Base-by-base conservation (phyloP, 495 filamentous ascomycete genomes). In the Annulohypoxylon stygium region DNA sequence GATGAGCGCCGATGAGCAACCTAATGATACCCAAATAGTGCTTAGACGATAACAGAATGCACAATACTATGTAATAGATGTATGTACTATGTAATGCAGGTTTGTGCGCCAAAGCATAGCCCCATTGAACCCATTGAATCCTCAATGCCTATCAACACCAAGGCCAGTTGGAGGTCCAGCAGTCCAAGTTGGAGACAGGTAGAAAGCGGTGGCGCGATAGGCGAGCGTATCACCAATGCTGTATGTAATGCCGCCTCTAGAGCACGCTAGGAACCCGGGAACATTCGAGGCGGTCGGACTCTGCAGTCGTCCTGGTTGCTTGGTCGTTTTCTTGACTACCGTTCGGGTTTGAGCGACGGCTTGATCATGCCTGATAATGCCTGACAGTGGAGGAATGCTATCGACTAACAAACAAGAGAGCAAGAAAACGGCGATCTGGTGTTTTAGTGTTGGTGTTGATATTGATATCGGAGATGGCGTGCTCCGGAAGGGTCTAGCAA, bases 1-100 rank as follows among this genome's bases (percentile, higher is more conserved):
- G 66, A 74, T 76, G 74, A 71, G 70, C 73, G 50, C 61, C 70
- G 66, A 74, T 76, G 74, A 71, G 73, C 73, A 36, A 57, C 16
- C 36, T 66, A 30, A 76, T 69, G 70, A 41, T 61, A 70, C 73
- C 54, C 53, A 60, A 71, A 58, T 37, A 53, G 12, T 36, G 30
- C 61, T 18, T 36, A 30, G 65, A 20, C 26, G 26, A 37, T 62
- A 41, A 50, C 41, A 39, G 14, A 65, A 59, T 71, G 58, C 54
- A 60, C 50, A 57, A 51, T 26, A 58, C 39, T 30, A 33, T 50
- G 20, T 16, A 50, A 30, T 30, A 30, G 30, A 30, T 6, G 30
- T 30, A 30, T 30, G 30, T 26, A 58, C 39, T 30, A 33, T 47
- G 41, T 45, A 65, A 59, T 70, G 53, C 53, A 64, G 54, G 61